Base-by-base conservation (phyloP, 495 filamentous ascomycete genomes). In the Aspergillus nanangensis region DNA sequence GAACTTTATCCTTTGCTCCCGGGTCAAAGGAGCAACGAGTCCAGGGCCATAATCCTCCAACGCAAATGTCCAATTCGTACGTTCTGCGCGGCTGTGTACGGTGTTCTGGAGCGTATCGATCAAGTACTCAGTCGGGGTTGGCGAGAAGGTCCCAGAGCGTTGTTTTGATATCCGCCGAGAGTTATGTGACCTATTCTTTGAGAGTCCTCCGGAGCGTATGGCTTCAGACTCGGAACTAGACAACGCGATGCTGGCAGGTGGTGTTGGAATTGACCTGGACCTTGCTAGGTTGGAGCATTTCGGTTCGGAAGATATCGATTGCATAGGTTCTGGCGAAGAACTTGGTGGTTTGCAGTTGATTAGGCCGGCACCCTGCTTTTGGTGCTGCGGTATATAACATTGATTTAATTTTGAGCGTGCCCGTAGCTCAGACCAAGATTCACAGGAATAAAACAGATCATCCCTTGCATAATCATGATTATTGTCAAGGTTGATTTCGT, bases 71-170 rank as follows among this genome's bases (percentile, higher is more conserved):
- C 27, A 15, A 29, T 15, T 35, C 37, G 23, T 45, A 53, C 8
- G 53, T 15, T 39, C 57, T 41, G n/a, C n/a, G n/a, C n/a, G n/a
- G n/a, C n/a, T n/a, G 8, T 62, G 61, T 19, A 55, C 20, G n/a
- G 37, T 38, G 25, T 55, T 58, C 27, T 57, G 63, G 10, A 71
- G 54, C 31, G 57, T 58, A 52, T 62, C 56, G 13, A 64, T 50
- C 11, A 71, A 59, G 14, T 62, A 65, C 44, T 63, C 59, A 15
- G 66, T 61, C 13, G 67, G 66, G 3, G 66, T 65, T n/a, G 56
- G 56, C 14, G 19, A n/a, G 20, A 39, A 34, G 0, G 38, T 14
- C 15, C 9, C 11, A 14, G 31, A 13, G 17, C 9, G 8, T 10
- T 17, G 11, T 14, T 43, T 47, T 18, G 29, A 43, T 15, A 13